phyloP scores from a whole-genome alignment of 352 stramenopile species.

The Phytopythium kandeliae region DNA sequence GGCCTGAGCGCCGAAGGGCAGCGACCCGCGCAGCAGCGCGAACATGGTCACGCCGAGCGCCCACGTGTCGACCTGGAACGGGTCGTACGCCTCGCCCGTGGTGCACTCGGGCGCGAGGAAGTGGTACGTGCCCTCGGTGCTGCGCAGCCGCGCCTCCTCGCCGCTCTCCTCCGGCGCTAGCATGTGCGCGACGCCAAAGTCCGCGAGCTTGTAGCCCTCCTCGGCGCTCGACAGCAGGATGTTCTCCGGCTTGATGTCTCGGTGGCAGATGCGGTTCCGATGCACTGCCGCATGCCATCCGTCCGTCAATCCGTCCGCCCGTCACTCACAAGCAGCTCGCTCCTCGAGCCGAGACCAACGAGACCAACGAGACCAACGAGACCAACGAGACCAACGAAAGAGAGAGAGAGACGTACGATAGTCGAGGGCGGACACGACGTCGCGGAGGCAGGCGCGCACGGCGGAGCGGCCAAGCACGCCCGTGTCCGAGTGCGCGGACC shows the following conservation, averaged over 20 bases:
- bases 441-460: slow-evolving; percentile 57
- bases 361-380: too few species aligned
- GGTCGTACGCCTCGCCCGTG: slow-evolving; percentile 65
- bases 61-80: slow-evolving; percentile 81
- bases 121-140: slow-evolving; percentile 85
- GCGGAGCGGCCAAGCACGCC: slow-evolving; percentile 28
- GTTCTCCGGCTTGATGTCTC: slow-evolving; percentile 82
- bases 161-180: slow-evolving; percentile 27
- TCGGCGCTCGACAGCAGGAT: slow-evolving; percentile 51
- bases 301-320: too few species aligned
- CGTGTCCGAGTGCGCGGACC: slow-evolving; percentile 12
- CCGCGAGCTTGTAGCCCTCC: slow-evolving; percentile 59
- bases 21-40: slow-evolving; percentile 48
- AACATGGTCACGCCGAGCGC: slow-evolving; percentile 78
- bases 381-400: too few species aligned
- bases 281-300: slow-evolving; percentile 39
- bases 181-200: slow-evolving; percentile 79
- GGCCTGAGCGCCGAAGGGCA: slow-evolving; percentile 65
- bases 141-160: slow-evolving; percentile 28
- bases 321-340: too few species aligned
- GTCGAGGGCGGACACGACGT: slow-evolving; percentile 72
- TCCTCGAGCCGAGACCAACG: too few species aligned
- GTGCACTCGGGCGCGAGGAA: slow-evolving; percentile 83
- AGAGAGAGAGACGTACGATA: slow-evolving; percentile 30
- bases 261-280: slow-evolving; percentile 74